A percentile compares a stretch with the other conserved stretches of the same genome.
Conservation (phyloP, 352 stramenopile species). For the Phytophthora pistaciae region DNA sequence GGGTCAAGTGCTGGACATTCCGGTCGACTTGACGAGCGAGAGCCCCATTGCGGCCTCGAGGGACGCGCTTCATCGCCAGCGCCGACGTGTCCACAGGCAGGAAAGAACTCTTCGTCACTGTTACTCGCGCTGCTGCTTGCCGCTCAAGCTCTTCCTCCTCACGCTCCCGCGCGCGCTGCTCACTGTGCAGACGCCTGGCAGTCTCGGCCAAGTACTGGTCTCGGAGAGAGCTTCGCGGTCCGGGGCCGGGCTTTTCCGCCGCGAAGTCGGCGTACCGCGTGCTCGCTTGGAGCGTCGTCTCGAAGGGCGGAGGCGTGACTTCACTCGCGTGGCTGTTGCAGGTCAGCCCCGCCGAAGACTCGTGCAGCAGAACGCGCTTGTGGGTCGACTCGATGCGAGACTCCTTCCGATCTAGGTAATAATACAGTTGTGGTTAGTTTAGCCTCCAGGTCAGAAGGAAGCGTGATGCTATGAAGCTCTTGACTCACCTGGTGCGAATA, state of each 20-base stretch:
- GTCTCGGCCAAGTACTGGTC: conserved; percentile 54
- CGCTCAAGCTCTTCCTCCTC: conserved; percentile 35
- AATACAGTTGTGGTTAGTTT: neutral
- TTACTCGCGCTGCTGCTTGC: conserved; percentile 26
- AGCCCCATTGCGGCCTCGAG: conserved; percentile 62
- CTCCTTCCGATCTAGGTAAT: conserved; percentile 51
- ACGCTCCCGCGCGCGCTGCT: conserved; percentile 41
- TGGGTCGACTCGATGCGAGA: conserved; percentile 57
- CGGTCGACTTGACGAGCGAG: conserved; percentile 53
- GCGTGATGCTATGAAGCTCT: neutral
- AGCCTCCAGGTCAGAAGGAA: neutral
- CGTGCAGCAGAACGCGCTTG: conserved; percentile 61
- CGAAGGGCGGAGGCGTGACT: conserved; percentile 39
- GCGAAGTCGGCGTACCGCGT: conserved; percentile 57
- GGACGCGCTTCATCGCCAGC: conserved; percentile 44
- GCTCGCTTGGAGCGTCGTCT: conserved; percentile 70
- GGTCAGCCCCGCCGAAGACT: conserved; percentile 25
- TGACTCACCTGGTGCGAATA: conserved; percentile 41
- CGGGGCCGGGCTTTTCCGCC: conserved; percentile 32
- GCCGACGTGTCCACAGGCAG: conserved; percentile 44
- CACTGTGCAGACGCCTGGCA: conserved; percentile 45
- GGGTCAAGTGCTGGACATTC: conserved; percentile 67
- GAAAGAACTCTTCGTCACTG: conserved; percentile 50
- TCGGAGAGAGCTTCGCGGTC: conserved; percentile 52
- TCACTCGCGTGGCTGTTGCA: conserved; percentile 45